Base-by-base conservation (phyloP, 2,329 filamentous ascomycete species). In the Elsinoe batatas region DNA sequence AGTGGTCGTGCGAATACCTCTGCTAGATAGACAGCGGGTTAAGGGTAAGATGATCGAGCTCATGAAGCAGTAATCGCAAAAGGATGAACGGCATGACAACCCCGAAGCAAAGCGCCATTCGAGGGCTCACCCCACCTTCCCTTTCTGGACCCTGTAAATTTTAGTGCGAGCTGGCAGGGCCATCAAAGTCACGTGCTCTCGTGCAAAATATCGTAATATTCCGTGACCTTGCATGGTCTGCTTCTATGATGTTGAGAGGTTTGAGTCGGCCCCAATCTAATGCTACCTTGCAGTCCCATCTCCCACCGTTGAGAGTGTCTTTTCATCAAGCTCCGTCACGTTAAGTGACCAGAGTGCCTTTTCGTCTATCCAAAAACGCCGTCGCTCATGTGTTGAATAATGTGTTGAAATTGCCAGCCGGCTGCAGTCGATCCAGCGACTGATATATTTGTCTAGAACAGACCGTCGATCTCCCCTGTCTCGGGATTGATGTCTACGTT, bases 401-500 rank as follows among this genome's bases (percentile, higher is more conserved):
- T 33, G 18, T 42, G 51, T 54, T 54, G 51, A 54, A 42, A 30
- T 43, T 15, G 15, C 37, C 37, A 36, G 22, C 36, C 22, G 26
- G n/a, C 15, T 43, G n/a, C 36, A 42, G 38, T 44, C 36, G 51
- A n/a, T 44, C 38, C 38, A 17, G 51, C 51, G 51, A 54, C 51
- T 43, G 20, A 33, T 43, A 22, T n/a, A 13, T 3, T n/a, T 54
- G 36, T 54, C 63, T 89, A 98, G 72, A 97, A 98, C 56, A 98
- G 79, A 4, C 93, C 84, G 60, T 78, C 74, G 58, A 79, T 77
- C 69, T 78, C 75, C 12, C 74, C 76, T 15, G 73, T 77, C 65
- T 76, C 73, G 22, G 69, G 65, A 60, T 78, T 72, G 42, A 84
- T 78, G 63, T 96, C 91, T 44, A 96, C 91, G 65, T 96, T 96